A percentile compares a stretch with the other conserved stretches of the same genome.
phyloP scores from a whole-genome alignment of 208 protist species.

The Acanthamoeba lenticulata region DNA sequence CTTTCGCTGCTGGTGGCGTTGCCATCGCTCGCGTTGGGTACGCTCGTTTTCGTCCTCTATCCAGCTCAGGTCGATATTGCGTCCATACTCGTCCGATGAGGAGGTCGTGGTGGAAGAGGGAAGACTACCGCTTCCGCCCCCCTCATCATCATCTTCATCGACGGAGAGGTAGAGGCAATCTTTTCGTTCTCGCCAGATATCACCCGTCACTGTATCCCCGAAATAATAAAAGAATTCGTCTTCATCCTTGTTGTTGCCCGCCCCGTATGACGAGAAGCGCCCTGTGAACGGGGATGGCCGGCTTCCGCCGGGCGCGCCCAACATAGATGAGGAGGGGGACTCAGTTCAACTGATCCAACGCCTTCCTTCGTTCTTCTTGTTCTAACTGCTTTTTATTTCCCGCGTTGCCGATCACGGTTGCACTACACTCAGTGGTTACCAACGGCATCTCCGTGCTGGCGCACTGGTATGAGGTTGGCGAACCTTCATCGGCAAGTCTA shows the following conservation, averaged over 20 bases:
- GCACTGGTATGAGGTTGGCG: too few relatives aligned
- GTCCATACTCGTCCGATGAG: constrained; percentile 25
- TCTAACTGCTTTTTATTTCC: too few relatives aligned
- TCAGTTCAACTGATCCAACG: too few relatives aligned
- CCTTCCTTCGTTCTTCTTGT: not conserved
- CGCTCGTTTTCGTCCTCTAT: constrained; percentile 19
- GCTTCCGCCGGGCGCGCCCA: not conserved
- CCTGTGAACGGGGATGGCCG: constrained; percentile 2
- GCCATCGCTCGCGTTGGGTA: constrained; percentile 14
- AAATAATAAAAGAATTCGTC: constrained; percentile 31
- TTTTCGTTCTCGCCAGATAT: not conserved
- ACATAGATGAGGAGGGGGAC: not conserved
- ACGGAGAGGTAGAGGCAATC: constrained; percentile 51
- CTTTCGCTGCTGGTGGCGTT: not conserved
- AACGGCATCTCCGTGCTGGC: too few relatives aligned
- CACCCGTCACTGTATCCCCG: not conserved
- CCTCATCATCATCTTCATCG: not conserved
- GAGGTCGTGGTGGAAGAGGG: not conserved
- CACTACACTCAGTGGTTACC: too few relatives aligned
- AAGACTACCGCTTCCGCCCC: not conserved
- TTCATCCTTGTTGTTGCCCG: not conserved
- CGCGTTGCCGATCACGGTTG: too few relatives aligned
- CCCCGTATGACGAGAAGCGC: not conserved
- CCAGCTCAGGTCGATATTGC: constrained; percentile 17
- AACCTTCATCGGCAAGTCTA: too few relatives aligned